Evolutionary conservation across 2,329 filamentous ascomycete genomes (phyloP).

Genomic region (Fusarium buharicum): DNA sequence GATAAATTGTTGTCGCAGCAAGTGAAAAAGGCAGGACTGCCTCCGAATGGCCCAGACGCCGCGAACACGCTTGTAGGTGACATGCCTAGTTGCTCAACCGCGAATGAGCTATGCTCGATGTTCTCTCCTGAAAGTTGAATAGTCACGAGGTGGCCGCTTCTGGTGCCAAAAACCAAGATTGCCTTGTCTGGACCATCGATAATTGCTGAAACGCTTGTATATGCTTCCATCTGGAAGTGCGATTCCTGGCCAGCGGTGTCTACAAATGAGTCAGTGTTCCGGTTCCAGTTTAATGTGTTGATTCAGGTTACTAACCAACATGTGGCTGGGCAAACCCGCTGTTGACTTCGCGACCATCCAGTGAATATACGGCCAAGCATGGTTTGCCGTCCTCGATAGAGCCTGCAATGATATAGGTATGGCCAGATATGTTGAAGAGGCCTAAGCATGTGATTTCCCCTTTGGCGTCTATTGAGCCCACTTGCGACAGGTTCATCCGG

Average conservation of each 20-base stretch:
- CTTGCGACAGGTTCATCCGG: constrained; percentile 45
- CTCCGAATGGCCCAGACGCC: constrained; percentile 39
- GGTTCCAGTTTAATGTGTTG: background rate
- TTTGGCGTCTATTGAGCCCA: constrained; percentile 50
- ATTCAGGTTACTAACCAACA: constrained; percentile 23
- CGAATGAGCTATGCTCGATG: constrained; percentile 43
- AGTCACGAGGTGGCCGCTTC: constrained; percentile 62
- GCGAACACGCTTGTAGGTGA: constrained; percentile 52
- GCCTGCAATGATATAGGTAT: constrained; percentile 50
- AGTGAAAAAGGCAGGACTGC: constrained; percentile 52
- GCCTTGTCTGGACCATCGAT: constrained; percentile 43
- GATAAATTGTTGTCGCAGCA: constrained; percentile 61
- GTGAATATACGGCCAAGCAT: constrained; percentile 49
- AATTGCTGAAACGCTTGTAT: constrained; percentile 58
- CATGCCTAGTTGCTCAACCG: constrained; percentile 50
- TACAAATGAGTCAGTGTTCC: constrained; percentile 17
- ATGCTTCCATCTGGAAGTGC: constrained; percentile 50
- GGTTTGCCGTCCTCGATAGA: constrained; percentile 49
- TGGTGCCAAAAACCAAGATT: constrained; percentile 59
- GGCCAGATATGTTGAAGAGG: constrained; percentile 45
- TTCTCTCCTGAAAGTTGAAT: constrained; percentile 44
- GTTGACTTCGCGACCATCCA: constrained; percentile 41
- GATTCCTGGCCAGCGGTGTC: background rate
- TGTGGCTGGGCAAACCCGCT: constrained; percentile 19
- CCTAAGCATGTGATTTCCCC: constrained; percentile 63